phyloP scores from a whole-genome alignment of 495 filamentous ascomycete genomes.

The Aspergillus bertholletiae region DNA sequence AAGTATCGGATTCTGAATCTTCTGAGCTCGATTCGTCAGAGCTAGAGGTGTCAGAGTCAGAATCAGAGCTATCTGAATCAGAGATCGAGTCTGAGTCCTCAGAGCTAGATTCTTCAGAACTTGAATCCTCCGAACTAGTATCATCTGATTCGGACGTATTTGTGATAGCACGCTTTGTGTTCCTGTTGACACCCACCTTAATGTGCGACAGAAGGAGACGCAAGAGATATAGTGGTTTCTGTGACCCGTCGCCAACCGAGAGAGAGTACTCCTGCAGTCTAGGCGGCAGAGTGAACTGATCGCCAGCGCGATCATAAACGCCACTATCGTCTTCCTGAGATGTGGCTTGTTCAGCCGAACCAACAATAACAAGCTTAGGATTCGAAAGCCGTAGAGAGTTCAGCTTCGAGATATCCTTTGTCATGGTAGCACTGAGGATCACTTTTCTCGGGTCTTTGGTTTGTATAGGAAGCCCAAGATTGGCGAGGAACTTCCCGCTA shows the following conservation, averaged over 20 bases:
- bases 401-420: constrained; percentile 76
- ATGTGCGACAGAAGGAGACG: constrained; percentile 37
- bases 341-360: constrained; percentile 38
- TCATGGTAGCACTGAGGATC: constrained; percentile 91
- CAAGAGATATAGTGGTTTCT: constrained; percentile 82
- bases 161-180: constrained; percentile 1
- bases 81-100: constrained; percentile 30
- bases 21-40: constrained; percentile 8
- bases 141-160: constrained; percentile 1
- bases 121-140: constrained; percentile 3
- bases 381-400: constrained; percentile 66
- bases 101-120: constrained; percentile 15
- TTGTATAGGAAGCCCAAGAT: constrained; percentile 33
- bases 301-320: constrained; percentile 24
- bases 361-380: constrained; percentile 74
- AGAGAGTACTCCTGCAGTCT: constrained; percentile 70
- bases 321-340: constrained; percentile 25
- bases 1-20: constrained; percentile 16
- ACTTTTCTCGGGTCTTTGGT: constrained; percentile 60
- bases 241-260: constrained; percentile 65
- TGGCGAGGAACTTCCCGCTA: constrained; percentile 34
- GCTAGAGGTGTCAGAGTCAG: constrained; percentile 15
- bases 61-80: constrained; percentile 23
- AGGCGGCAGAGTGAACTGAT: constrained; percentile 59
- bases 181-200: constrained; percentile 19